Base-by-base conservation (phyloP, 768 basidiomycete species). In the Psilocybe cyanescens region DNA sequence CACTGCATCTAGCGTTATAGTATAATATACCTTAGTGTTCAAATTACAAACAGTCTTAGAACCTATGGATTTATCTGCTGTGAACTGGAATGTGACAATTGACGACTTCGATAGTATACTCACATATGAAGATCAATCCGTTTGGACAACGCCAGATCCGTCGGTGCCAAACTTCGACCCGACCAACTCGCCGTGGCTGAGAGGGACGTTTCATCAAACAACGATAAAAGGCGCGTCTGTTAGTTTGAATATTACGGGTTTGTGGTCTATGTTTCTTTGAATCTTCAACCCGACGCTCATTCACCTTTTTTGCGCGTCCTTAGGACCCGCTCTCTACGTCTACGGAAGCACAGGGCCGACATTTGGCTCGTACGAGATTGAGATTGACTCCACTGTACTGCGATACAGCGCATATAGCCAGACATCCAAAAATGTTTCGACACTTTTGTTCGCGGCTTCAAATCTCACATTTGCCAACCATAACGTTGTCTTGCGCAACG, bases 41-140 rank as follows among this genome's bases (percentile, higher is more conserved):
- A 33, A 53, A 3, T 11, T 49, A 49, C 9, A 28, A 4, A 8
- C 47, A 8, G 6, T 16, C 14, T n/a, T 16, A 2, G 24, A 28
- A 19, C 12, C 17, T 9, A 80, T 82, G 81, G 81, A 82, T 59
- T n/a, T 68, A 16, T 68, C 75, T 37, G 80, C 81, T 9, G 74
- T 79, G 8, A 81, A 81, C 63, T 60, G 65, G 35, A 83, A 83
- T 57, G 67, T 82, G 19, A 81, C 81, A 7, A 76, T 81, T 19
- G 81, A 81, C 59, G 81, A 83, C 67, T 83, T 82, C 62, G 81
- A 82, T 71, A 78, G 77, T 44, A 68, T 82, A 3, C 63, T 82
- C 12, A 69, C 74, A 1, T 83, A 79, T 62, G 67, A 68, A 3
- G 74, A 79, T 67, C 77, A 77, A 58, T 70, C 74, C 7, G 71